phyloP scores from a whole-genome alignment of 1,284 basidiomycete genomes.

The Inonotus hispidus region DNA sequence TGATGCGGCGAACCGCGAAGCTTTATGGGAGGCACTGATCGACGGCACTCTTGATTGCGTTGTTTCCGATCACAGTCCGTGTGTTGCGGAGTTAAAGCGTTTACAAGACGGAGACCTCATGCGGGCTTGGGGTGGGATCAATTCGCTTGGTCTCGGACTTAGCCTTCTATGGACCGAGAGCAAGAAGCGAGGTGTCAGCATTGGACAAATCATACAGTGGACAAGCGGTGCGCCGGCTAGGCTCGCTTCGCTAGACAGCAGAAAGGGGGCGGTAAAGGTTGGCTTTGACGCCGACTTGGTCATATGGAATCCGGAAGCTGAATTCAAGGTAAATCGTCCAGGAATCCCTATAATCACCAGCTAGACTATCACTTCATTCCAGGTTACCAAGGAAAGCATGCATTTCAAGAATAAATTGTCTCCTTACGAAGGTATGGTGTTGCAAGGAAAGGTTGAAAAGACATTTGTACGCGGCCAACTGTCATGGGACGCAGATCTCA shows the following conservation, averaged over 20 bases:
- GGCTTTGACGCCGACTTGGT: conserved; percentile 84
- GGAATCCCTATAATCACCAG: not conserved
- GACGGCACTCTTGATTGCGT: conserved; percentile 84
- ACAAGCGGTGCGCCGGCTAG: conserved; percentile 64
- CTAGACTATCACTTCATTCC: conserved; percentile 1
- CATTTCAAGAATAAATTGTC: conserved; percentile 92
- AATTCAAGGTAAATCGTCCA: conserved; percentile 49
- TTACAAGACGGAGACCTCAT: conserved; percentile 78
- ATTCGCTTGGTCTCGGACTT: conserved; percentile 81
- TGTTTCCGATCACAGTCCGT: conserved; percentile 93
- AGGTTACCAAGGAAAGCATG: conserved; percentile 71
- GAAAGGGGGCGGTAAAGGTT: conserved; percentile 67
- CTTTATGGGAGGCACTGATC: conserved; percentile 74
- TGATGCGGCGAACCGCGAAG: conserved; percentile 61
- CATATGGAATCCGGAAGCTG: conserved; percentile 71
- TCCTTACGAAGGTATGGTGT: conserved; percentile 72
- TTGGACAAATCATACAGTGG: conserved; percentile 71
- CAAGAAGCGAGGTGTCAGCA: conserved; percentile 47
- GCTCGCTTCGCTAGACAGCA: conserved; percentile 64
- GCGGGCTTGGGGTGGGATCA: conserved; percentile 91
- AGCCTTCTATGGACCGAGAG: conserved; percentile 84
- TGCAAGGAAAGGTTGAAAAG: conserved; percentile 68
- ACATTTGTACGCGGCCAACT: conserved; percentile 73
- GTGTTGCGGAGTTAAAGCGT: conserved; percentile 75
- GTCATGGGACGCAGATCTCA: conserved; percentile 46